Evolutionary conservation across 805 yeast species (phyloP).

Genomic region (Hanseniaspora hatyaiensis): DNA sequence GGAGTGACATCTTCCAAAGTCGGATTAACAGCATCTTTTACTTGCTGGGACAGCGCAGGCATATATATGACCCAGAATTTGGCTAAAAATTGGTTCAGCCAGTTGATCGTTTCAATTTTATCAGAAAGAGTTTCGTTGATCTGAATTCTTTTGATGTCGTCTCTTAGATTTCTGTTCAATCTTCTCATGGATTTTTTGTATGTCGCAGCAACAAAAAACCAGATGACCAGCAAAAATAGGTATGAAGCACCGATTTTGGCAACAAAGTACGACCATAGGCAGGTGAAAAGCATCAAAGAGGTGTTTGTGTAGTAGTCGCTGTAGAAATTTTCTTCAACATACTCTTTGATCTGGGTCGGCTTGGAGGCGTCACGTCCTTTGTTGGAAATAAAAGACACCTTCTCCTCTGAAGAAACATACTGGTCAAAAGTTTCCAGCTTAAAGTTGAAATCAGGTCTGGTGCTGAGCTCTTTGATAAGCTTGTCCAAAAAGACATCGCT

Average conservation of each 20-base stretch:
- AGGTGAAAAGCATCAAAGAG: constrained; percentile 52
- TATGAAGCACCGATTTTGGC: constrained; percentile 56
- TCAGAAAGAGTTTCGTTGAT: constrained; percentile 55
- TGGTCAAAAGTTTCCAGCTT: constrained; percentile 33
- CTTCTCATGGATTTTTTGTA: constrained; percentile 65
- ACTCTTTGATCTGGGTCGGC: constrained; percentile 35
- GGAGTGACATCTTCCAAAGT: constrained; percentile 61
- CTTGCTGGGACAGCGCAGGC: constrained; percentile 74
- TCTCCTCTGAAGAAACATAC: constrained; percentile 22
- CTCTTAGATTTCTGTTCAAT: constrained; percentile 60
- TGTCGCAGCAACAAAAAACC: constrained; percentile 51
- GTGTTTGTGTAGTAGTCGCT: constrained; percentile 67
- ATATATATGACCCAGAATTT: constrained; percentile 82
- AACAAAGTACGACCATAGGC: constrained; percentile 57
- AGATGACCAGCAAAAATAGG: constrained; percentile 48
- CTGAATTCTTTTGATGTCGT: constrained; percentile 56
- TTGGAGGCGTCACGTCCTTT: neutral
- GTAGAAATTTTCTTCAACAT: constrained; percentile 55
- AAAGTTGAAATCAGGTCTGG: constrained; percentile 17
- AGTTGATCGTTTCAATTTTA: constrained; percentile 61
- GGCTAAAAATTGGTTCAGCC: constrained; percentile 66
- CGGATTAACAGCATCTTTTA: constrained; percentile 56
- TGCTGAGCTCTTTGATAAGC: neutral
- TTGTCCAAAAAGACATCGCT: neutral
- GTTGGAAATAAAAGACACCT: constrained; percentile 18